These are phyloP conservation scores for Polyplosphaeria fusca DNA, from an alignment of 495 filamentous ascomycete species.

Conservation along the genomic window DNA sequence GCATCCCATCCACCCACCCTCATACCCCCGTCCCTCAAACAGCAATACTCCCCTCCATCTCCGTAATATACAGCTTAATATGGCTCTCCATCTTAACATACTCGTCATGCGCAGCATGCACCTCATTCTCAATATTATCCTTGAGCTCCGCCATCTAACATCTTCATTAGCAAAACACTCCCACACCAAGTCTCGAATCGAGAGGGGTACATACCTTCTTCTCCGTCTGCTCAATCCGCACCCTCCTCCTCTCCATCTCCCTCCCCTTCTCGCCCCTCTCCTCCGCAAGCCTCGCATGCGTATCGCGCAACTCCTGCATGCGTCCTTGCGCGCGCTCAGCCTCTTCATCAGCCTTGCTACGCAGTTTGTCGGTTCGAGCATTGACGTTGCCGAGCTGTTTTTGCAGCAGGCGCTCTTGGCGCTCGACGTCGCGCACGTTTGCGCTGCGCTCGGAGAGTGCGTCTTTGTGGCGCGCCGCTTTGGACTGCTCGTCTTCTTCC, in stretches of 20 bases:
- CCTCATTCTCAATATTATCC: slow-evolving; percentile 93
- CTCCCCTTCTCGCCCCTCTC: slow-evolving; percentile 79
- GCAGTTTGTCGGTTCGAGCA: slow-evolving; percentile 77
- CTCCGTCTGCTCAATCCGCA: slow-evolving; percentile 94
- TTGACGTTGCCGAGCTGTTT: slow-evolving; percentile 79
- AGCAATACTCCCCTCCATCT: slow-evolving; percentile 93
- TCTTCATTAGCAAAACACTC: slow-evolving; percentile 32
- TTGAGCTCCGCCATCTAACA: slow-evolving; percentile 90
- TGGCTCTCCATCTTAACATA: slow-evolving; percentile 95
- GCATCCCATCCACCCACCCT: no score
- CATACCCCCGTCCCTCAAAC: no score
- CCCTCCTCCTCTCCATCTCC: slow-evolving; percentile 86
- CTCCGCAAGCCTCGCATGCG: slow-evolving; percentile 76
- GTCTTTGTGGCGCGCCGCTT: slow-evolving; percentile 76
- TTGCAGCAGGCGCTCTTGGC: slow-evolving; percentile 76
- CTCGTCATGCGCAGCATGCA: slow-evolving; percentile 81
- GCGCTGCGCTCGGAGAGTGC: slow-evolving; percentile 82
- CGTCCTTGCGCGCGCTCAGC: slow-evolving; percentile 71
- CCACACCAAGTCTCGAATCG: background rate
- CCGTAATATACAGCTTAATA: slow-evolving; percentile 94
- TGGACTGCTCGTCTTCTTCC: slow-evolving; percentile 81
- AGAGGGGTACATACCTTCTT: slow-evolving; percentile 86
- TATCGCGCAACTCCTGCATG: slow-evolving; percentile 83
- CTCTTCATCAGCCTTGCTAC: slow-evolving; percentile 75
- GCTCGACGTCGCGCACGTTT: slow-evolving; percentile 85